phyloP scores from a whole-genome alignment of 208 protist genomes.

The Balamuthia mandrillaris region DNA sequence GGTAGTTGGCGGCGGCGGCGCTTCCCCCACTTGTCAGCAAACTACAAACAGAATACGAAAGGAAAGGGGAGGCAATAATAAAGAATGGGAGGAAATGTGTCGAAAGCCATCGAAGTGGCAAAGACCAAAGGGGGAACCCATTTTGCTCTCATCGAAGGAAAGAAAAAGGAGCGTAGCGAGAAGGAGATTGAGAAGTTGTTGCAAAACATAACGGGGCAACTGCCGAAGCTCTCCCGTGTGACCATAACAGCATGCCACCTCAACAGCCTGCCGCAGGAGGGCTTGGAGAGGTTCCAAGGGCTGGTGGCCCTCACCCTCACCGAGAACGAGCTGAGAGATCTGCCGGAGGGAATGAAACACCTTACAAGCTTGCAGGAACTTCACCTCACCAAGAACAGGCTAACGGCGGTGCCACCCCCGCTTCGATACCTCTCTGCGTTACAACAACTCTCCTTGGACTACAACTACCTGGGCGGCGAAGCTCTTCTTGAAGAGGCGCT shows the following conservation, averaged over 20 bases:
- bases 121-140: conserved; percentile 38
- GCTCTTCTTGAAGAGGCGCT: no score
- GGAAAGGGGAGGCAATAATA: no score
- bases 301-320: conserved; percentile 22
- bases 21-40: no score
- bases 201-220: neutral
- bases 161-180: conserved; percentile 27
- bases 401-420: no score
- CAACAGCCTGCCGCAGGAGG: neutral
- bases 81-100: conserved; percentile 16
- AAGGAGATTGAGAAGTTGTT: conserved; percentile 32
- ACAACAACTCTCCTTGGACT: no score
- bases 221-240: conserved; percentile 30
- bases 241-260: conserved; percentile 19
- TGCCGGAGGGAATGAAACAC: conserved; percentile 12
- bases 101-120: conserved; percentile 27
- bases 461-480: no score
- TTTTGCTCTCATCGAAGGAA: conserved; percentile 21
- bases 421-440: no score
- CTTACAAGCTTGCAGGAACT: conserved; percentile 38
- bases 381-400: conserved; percentile 41
- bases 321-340: conserved; percentile 35
- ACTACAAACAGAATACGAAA: no score
- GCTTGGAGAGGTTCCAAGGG: conserved; percentile 10
- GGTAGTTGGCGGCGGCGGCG: no score